Evolutionary conservation across 441 rosid genomes (phyloP).

Genomic region (Viola pubescens): DNA sequence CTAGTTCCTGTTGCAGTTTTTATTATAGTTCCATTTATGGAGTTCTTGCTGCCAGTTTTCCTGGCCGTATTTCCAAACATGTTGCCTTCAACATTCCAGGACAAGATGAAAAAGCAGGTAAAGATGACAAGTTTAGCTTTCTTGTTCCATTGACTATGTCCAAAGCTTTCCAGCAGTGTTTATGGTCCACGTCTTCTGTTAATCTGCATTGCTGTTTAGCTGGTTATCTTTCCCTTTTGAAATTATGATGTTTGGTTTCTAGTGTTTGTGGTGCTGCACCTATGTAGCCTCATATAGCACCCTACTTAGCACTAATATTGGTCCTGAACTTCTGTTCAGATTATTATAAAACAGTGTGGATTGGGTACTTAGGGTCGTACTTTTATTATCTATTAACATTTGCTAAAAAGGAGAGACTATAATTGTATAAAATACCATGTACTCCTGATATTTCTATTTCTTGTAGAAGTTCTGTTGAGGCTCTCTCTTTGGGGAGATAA

Average conservation of each 20-base stretch:
- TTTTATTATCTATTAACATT: no score
- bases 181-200: no score
- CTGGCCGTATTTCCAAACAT: constrained; percentile 85
- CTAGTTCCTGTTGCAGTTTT: constrained; percentile 92
- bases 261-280: background rate
- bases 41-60: constrained; percentile 75
- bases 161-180: no score
- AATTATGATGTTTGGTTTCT: background rate
- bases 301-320: no score
- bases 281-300: background rate
- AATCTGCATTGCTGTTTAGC: background rate
- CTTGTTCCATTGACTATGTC: background rate
- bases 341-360: no score
- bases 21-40: constrained; percentile 86
- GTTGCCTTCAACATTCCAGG: constrained; percentile 98
- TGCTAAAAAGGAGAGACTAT: no score
- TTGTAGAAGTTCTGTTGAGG: no score
- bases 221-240: background rate
- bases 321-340: no score
- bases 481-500: no score
- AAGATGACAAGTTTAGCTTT: constrained; percentile 9
- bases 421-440: no score
- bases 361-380: no score
- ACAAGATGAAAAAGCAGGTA: constrained; percentile 99
- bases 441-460: no score